A percentile compares a stretch with the other conserved stretches of the same genome.
Evolutionary conservation across 78 protist species (phyloP).

Genomic region (Dictyostelium firmibasis): DNA sequence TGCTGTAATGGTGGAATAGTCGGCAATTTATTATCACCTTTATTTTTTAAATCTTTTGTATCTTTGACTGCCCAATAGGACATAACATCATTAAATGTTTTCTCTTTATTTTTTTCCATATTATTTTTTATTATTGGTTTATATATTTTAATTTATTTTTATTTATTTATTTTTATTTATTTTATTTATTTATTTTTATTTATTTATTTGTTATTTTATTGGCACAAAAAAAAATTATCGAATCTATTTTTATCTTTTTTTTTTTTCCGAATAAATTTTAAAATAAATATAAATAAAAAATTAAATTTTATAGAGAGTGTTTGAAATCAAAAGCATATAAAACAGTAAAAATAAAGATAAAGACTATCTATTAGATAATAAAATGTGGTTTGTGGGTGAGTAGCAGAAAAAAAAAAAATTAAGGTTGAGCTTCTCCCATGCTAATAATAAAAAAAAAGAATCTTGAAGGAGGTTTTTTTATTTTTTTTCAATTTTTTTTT

Average conservation of each 20-base stretch:
- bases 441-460: no score
- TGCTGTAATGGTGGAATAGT: neutral
- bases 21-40: neutral
- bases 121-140: neutral
- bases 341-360: no score
- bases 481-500: neutral
- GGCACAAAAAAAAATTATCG: neutral
- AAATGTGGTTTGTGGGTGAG: neutral
- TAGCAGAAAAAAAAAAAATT: no score
- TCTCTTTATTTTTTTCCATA: neutral
- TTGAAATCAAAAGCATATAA: neutral
- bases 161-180: neutral
- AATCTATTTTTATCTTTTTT: neutral
- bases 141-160: neutral
- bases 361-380: neutral
- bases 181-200: neutral
- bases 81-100: slow-evolving; percentile 32
- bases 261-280: no score
- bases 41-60: neutral
- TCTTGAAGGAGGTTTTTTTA: neutral
- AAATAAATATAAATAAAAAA: no score
- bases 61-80: slow-evolving; percentile 55
- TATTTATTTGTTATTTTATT: neutral
- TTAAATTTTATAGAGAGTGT: neutral
- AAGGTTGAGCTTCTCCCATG: neutral